Base-by-base conservation (phyloP, 495 filamentous ascomycete species). In the Bacidia rubella region DNA sequence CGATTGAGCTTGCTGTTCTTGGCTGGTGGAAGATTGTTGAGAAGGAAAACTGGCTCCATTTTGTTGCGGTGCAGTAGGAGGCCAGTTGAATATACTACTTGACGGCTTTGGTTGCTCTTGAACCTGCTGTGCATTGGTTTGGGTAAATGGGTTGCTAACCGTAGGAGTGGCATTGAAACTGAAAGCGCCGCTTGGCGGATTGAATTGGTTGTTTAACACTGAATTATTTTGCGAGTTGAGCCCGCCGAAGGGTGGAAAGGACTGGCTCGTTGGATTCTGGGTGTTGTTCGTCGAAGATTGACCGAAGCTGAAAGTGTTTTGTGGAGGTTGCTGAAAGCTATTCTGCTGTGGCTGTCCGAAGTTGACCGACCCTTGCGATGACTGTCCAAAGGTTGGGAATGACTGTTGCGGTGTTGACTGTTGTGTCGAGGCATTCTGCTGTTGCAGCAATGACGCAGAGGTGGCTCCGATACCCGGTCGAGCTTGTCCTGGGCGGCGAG, bases 311-410 rank as follows among this genome's bases (percentile, higher is more conserved):
- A 53, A 53, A 20, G 24, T 38, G 25, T 45, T 41, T 15, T 67
- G 63, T 19, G 64, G 42, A 3, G 63, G 52, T 41, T 61, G 63
- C 52, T 62, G 63, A 35, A 35, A 35, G 39, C 66, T 66, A 22
- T 19, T 61, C 12, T 65, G 57, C 32, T 67, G 62, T 24, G 66
- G 68, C n/a, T 70, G 68, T 35, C 74, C 74, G 47, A 74, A 73
- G 12, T 66, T 65, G 42, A 59, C 63, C 4, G 70, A 63, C 22
- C 53, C 51, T 51, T 65, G 68, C 29, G 61, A 47, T 20, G 65
- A 4, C 26, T 54, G 46, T 24, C 32, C 35, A 12, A 57, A 43
- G 17, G 38, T 24, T 20, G 47, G 52, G 23, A 54, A 26, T 19
- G 48, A 54, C 21, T 52, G 56, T 19, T 47, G 45, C 15, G 5